These are phyloP conservation scores for Pseudotsuga menziesii DNA, from an alignment of 75 land plant genomes.

Conservation along the genomic window DNA sequence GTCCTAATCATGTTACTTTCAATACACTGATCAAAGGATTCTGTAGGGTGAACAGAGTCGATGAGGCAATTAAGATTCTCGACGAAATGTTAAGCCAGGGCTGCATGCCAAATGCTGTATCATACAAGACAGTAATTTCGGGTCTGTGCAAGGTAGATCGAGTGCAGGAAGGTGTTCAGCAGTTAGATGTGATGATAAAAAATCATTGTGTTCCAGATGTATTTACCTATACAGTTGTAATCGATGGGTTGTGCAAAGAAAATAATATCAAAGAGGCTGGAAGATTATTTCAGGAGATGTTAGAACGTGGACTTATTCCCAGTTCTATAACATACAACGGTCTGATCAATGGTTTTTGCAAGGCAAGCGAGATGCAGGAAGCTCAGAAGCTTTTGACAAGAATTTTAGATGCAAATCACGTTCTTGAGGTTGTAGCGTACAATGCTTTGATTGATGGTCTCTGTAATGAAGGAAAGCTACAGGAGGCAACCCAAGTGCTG, in stretches of 20 bases:
- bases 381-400: slow-evolving; percentile 12
- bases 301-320: slow-evolving; percentile 15
- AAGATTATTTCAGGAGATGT: slow-evolving; percentile 30
- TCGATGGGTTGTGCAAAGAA: slow-evolving; percentile 32
- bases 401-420: slow-evolving; percentile 22
- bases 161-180: slow-evolving; percentile 21
- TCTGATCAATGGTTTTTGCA: slow-evolving; percentile 34
- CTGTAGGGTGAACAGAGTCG: slow-evolving; percentile 21
- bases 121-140: slow-evolving; percentile 31
- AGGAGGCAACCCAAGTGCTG: slow-evolving; percentile 22
- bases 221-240: slow-evolving; percentile 16
- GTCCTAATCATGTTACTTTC: slow-evolving; percentile 40
- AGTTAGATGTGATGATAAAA: slow-evolving; percentile 32
- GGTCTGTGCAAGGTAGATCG: slow-evolving; percentile 24
- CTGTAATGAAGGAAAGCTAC: slow-evolving; percentile 20
- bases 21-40: slow-evolving; percentile 41
- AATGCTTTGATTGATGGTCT: slow-evolving; percentile 36
- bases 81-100: slow-evolving; percentile 24
- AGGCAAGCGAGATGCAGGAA: slow-evolving; percentile 19
- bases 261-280: slow-evolving; percentile 27
- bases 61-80: slow-evolving; percentile 22
- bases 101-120: slow-evolving; percentile 11
- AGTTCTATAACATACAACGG: slow-evolving; percentile 12
- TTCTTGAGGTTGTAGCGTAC: slow-evolving; percentile 16
- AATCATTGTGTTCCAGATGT: slow-evolving; percentile 14